Percentiles rank a stretch among this genome's conserved stretches.
Evolutionary conservation across 257 asterid species (phyloP).

Genomic region (Ballota nigra): DNA sequence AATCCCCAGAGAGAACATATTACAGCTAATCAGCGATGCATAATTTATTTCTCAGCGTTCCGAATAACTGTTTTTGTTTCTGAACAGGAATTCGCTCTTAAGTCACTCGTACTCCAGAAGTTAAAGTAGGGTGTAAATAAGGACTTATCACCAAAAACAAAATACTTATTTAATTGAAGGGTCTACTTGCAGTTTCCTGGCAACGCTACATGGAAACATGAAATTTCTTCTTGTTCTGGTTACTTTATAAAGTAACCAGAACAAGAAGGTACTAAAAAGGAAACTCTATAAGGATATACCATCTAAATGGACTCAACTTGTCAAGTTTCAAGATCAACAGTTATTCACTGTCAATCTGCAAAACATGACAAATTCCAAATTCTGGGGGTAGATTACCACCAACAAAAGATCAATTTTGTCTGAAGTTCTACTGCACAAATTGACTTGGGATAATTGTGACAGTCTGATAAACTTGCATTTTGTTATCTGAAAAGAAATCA

Average conservation of each 20-base stretch:
- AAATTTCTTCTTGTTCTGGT: neutral
- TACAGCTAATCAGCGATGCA: constrained; percentile 2
- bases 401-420: neutral
- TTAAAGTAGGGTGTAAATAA: neutral
- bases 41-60: neutral
- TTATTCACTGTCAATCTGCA: neutral
- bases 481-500: neutral
- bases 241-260: neutral
- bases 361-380: neutral
- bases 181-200: neutral
- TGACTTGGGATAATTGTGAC: neutral
- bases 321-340: neutral
- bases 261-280: neutral
- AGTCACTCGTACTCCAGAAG: neutral
- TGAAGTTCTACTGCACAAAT: neutral
- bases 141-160: no score
- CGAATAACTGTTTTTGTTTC: neutral
- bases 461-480: neutral
- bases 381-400: neutral
- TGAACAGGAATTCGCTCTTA: neutral
- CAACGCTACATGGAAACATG: neutral
- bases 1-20: neutral
- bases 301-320: neutral
- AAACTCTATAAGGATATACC: neutral
- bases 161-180: neutral